phyloP scores from a whole-genome alignment of 2,329 filamentous ascomycete genomes.

The Sporothrix brasiliensis region DNA sequence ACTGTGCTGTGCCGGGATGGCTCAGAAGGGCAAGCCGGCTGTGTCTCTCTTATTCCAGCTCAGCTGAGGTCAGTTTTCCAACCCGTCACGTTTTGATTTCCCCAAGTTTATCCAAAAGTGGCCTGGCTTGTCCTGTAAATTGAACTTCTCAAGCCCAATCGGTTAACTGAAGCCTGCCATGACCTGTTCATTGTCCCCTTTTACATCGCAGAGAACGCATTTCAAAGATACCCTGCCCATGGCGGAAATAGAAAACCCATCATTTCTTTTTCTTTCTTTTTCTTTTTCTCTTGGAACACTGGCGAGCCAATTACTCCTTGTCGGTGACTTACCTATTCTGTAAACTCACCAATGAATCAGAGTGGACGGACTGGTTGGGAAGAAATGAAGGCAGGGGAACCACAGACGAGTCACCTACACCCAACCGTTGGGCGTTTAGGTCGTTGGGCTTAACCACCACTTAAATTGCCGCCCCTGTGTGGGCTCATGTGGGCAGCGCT shows the following conservation, averaged over 20 bases:
- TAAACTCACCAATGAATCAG: neutral
- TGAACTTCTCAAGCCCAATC: neutral
- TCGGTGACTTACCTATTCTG: slow-evolving; percentile 20
- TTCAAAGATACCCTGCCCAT: neutral
- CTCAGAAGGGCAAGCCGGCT: slow-evolving; percentile 15
- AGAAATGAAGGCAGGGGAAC: neutral
- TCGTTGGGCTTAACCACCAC: slow-evolving; percentile 3
- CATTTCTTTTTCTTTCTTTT: neutral
- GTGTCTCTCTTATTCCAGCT: neutral
- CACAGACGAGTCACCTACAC: neutral
- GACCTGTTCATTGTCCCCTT: neutral
- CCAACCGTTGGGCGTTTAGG: neutral
- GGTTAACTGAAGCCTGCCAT: neutral
- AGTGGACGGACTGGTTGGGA: neutral
- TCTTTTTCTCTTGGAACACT: neutral
- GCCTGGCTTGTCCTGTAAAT: neutral
- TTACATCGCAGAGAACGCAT: neutral
- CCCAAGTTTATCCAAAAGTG: neutral
- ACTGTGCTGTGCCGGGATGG: neutral
- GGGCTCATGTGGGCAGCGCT: neutral
- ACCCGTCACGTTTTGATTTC: slow-evolving; percentile 2
- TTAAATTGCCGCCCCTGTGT: neutral
- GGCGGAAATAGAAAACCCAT: slow-evolving; percentile 2
- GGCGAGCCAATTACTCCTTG: neutral
- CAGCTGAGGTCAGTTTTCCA: neutral